Evolutionary conservation across 2,329 filamentous ascomycete species (phyloP).

Genomic region (Colletotrichum lupini): DNA sequence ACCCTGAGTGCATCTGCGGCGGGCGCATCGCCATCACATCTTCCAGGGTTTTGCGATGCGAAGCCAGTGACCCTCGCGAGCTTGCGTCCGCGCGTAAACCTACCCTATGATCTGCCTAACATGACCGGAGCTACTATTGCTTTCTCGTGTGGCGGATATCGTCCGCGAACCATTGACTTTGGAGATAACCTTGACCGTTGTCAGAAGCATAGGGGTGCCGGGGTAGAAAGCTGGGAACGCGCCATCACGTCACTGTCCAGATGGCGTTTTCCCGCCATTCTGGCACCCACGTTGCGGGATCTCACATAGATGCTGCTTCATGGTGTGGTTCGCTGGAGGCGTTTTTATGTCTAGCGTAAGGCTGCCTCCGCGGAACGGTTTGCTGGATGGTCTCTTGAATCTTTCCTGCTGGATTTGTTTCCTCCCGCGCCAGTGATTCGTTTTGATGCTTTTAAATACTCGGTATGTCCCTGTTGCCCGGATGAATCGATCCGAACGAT

Average conservation of each 20-base stretch:
- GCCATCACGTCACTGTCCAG: constrained; percentile 23
- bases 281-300: neutral
- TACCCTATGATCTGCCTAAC: neutral
- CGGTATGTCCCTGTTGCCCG: neutral
- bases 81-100: neutral
- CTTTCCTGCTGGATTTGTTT: neutral
- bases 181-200: neutral
- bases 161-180: constrained; percentile 4
- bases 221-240: constrained; percentile 2
- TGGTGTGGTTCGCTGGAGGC: neutral
- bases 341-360: neutral
- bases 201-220: no score
- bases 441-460: constrained; percentile 1
- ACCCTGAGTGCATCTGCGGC: neutral
- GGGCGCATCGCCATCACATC: neutral
- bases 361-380: constrained; percentile 5
- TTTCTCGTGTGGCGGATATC: neutral
- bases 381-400: neutral
- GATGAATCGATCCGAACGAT: constrained; percentile 5
- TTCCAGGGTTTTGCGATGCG: neutral
- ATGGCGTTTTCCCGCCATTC: neutral
- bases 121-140: neutral
- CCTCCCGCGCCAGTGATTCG: neutral
- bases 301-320: neutral
- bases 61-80: neutral